phyloP scores from a whole-genome alignment of 225 moss, liverwort and hornwort genomes.

The Polytrichum formosum region DNA sequence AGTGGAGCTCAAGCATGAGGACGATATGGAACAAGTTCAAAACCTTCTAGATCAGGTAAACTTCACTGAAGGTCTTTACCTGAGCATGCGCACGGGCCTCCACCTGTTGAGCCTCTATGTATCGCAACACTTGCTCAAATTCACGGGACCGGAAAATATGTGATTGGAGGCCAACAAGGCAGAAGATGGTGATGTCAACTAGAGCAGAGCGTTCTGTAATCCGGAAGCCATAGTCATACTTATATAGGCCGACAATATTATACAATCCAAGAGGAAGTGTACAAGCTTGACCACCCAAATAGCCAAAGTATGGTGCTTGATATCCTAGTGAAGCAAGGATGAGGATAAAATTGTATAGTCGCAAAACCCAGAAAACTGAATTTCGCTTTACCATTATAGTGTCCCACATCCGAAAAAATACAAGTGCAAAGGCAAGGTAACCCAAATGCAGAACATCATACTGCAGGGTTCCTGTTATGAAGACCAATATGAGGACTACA shows the following conservation, averaged over 20 bases:
- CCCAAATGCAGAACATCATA: constrained; percentile 44
- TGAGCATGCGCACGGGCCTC: constrained; percentile 51
- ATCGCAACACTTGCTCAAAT: constrained; percentile 45
- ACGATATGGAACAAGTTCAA: too few species aligned
- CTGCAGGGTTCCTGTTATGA: constrained; percentile 41
- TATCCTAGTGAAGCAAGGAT: constrained; percentile 39
- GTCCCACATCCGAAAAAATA: constrained; percentile 45
- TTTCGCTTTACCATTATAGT: constrained; percentile 39
- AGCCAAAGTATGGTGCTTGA: constrained; percentile 40
- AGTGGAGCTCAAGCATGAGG: too few species aligned
- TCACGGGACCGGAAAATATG: constrained; percentile 41
- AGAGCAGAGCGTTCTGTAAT: constrained; percentile 40
- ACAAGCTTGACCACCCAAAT: constrained; percentile 29
- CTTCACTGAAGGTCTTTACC: constrained; percentile 6
- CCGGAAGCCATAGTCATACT: constrained; percentile 37
- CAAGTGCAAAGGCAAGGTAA: constrained; percentile 41
- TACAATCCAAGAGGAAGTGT: constrained; percentile 30
- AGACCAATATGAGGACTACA: constrained; percentile 32
- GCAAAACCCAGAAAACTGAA: constrained; percentile 27
- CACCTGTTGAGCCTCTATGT: constrained; percentile 43
- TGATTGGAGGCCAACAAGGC: constrained; percentile 41
- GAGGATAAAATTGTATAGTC: constrained; percentile 40
- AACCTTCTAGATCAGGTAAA: too few species aligned
- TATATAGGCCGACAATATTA: constrained; percentile 36
- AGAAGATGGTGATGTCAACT: constrained; percentile 47